phyloP scores from a whole-genome alignment of 2,329 filamentous ascomycete genomes.

The Sphaerostilbella broomeana region DNA sequence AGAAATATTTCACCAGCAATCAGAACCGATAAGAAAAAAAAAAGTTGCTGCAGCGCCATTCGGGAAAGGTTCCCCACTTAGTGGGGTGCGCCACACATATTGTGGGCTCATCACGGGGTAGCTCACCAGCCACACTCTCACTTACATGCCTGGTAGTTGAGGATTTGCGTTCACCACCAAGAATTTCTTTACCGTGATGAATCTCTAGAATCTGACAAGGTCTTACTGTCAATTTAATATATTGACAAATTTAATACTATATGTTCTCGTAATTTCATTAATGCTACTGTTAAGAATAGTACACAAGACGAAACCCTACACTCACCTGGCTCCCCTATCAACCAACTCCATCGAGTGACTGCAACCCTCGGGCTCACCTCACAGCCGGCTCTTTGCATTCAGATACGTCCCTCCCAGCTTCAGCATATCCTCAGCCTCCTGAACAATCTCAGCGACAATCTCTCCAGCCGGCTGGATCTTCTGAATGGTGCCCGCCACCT shows the following conservation, averaged over 20 bases:
- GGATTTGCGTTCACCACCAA: not conserved
- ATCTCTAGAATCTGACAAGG: not conserved
- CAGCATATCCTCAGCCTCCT: constrained; percentile 63
- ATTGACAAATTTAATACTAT: too few species aligned
- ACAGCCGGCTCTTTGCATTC: constrained; percentile 37
- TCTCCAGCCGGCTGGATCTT: constrained; percentile 73
- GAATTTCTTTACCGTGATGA: too few species aligned
- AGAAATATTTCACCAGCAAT: constrained; percentile 14
- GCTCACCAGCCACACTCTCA: constrained; percentile 11
- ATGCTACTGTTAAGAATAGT: too few species aligned
- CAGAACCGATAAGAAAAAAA: constrained; percentile 18
- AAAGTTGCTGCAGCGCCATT: constrained; percentile 12
- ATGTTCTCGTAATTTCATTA: too few species aligned
- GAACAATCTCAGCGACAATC: constrained; percentile 89
- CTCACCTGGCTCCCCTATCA: too few species aligned
- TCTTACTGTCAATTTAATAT: too few species aligned
- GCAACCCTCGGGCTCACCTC: too few species aligned
- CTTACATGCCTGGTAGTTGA: too few species aligned
- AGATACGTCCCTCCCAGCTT: constrained; percentile 57
- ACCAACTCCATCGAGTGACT: too few species aligned
- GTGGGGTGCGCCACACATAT: constrained; percentile 12
- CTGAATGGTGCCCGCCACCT: constrained; percentile 73
- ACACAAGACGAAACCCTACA: too few species aligned
- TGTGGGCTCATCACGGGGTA: constrained; percentile 12
- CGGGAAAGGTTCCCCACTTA: constrained; percentile 9